Percentiles rank a stretch among this genome's conserved stretches.
Conservation (phyloP, 2,329 filamentous ascomycete species). For the Teratosphaeria pseudoeucalypti region DNA sequence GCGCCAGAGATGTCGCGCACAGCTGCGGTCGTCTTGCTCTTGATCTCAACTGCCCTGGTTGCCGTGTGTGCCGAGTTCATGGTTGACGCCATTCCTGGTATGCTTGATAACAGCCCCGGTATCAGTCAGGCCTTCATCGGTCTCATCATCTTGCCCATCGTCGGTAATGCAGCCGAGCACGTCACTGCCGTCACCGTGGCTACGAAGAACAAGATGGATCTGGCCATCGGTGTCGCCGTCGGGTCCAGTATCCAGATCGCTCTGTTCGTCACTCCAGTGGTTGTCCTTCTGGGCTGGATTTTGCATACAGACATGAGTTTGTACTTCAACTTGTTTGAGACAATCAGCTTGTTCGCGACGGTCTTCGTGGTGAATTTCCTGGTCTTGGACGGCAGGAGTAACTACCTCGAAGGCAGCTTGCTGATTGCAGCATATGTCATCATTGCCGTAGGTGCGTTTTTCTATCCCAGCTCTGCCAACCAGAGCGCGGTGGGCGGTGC, state of each 20-base stretch:
- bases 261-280: conserved; percentile 65
- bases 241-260: conserved; percentile 74
- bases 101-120: conserved; percentile 45
- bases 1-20: conserved; percentile 44
- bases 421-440: conserved; percentile 71
- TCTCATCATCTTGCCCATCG: conserved; percentile 69
- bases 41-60: conserved; percentile 45
- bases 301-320: conserved; percentile 60
- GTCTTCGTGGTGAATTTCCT: conserved; percentile 80
- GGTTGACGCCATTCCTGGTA: conserved; percentile 60
- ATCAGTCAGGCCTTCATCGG: conserved; percentile 68
- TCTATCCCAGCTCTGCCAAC: conserved; percentile 35
- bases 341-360: conserved; percentile 67
- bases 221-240: conserved; percentile 70
- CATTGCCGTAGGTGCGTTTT: conserved; percentile 51
- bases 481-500: conserved; percentile 35
- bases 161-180: conserved; percentile 76
- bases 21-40: conserved; percentile 44
- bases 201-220: conserved; percentile 75
- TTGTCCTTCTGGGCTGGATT: conserved; percentile 70
- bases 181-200: conserved; percentile 71
- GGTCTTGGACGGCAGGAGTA: conserved; percentile 71
- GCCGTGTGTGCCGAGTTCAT: conserved; percentile 62
- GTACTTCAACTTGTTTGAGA: conserved; percentile 53
- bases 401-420: conserved; percentile 69